Percentiles rank a stretch among this genome's conserved stretches.
Conservation (phyloP, 352 stramenopile genomes). For the Globisporangium barbulae region DNA sequence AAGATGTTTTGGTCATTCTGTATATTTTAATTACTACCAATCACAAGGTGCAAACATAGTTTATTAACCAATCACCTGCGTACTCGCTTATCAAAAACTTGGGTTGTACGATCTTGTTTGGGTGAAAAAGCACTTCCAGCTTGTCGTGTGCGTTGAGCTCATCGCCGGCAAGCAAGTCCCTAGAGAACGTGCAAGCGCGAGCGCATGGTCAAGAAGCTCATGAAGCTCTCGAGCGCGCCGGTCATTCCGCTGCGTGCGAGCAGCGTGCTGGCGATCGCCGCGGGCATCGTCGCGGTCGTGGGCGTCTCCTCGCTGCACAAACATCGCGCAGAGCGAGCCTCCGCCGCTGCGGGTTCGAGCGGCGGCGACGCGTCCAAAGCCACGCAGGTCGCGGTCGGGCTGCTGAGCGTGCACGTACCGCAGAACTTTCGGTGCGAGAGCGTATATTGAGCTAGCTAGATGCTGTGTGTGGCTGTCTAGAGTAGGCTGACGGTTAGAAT, state of each 20-base stretch:
- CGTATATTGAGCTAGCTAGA: neutral
- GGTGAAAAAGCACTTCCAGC: neutral
- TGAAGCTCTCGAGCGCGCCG: slow-evolving; percentile 32
- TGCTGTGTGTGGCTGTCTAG: neutral
- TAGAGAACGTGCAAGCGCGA: neutral
- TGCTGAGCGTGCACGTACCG: slow-evolving; percentile 53
- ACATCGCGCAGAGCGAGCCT: slow-evolving; percentile 11
- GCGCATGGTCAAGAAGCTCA: slow-evolving; percentile 41
- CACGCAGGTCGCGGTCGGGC: slow-evolving; percentile 33
- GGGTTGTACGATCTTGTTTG: too few species aligned
- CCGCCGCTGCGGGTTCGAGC: neutral
- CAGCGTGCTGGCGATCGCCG: slow-evolving; percentile 37
- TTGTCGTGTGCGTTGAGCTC: neutral
- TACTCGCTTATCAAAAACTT: too few species aligned
- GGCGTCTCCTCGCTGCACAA: slow-evolving; percentile 47
- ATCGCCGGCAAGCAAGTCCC: neutral
- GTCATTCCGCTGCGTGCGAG: slow-evolving; percentile 30
- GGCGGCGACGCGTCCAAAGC: neutral
- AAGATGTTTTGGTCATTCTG: too few species aligned
- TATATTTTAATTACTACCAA: too few species aligned
- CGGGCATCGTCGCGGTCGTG: slow-evolving; percentile 39
- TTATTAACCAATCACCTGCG: too few species aligned
- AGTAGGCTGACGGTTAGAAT: neutral
- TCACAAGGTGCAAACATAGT: too few species aligned
- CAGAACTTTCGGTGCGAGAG: slow-evolving; percentile 42